A percentile compares a stretch with the other conserved stretches of the same genome.
Evolutionary conservation across 116 monocot genomes (phyloP).

Genomic region (Phalaenopsis hybrid): DNA sequence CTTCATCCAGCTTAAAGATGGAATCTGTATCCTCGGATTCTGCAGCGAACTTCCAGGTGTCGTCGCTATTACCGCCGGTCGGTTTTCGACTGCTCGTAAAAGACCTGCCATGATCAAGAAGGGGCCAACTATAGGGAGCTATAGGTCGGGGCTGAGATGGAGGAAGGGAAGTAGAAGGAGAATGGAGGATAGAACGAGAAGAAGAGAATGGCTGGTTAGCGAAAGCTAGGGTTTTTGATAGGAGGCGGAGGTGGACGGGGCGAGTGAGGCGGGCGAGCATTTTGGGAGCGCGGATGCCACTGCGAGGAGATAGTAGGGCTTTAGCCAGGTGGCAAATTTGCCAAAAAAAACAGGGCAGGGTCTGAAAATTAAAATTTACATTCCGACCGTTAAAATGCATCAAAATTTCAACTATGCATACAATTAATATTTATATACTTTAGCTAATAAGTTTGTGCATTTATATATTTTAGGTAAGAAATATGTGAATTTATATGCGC

Average conservation of each 20-base stretch:
- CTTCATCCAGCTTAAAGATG: conserved; percentile 27
- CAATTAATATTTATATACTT: no score
- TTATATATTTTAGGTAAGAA: no score
- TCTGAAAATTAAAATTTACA: no score
- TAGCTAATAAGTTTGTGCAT: no score
- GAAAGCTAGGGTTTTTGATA: conserved; percentile 23
- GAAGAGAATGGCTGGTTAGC: conserved; percentile 3
- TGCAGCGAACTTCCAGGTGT: conserved; percentile 39
- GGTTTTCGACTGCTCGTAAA: conserved; percentile 28
- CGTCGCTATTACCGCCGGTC: conserved; percentile 23
- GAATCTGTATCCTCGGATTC: conserved; percentile 26
- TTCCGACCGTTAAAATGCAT: no score
- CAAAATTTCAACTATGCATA: no score
- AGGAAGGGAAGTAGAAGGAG: not conserved
- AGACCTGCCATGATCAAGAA: conserved; percentile 18
- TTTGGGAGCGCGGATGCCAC: conserved; percentile 1
- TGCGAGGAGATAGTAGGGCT: not conserved
- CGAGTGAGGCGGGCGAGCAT: conserved; percentile 53
- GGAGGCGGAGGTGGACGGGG: conserved; percentile 24
- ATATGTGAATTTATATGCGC: no score
- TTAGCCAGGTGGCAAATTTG: not conserved
- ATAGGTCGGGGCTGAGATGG: not conserved
- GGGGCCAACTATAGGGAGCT: not conserved
- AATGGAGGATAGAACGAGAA: not conserved
- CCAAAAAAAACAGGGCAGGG: no score